Evolutionary conservation across 2,329 filamentous ascomycete genomes (phyloP), one percentile per base, ranked within the genome.

Genomic region (Penicillium janthinellum): DNA sequence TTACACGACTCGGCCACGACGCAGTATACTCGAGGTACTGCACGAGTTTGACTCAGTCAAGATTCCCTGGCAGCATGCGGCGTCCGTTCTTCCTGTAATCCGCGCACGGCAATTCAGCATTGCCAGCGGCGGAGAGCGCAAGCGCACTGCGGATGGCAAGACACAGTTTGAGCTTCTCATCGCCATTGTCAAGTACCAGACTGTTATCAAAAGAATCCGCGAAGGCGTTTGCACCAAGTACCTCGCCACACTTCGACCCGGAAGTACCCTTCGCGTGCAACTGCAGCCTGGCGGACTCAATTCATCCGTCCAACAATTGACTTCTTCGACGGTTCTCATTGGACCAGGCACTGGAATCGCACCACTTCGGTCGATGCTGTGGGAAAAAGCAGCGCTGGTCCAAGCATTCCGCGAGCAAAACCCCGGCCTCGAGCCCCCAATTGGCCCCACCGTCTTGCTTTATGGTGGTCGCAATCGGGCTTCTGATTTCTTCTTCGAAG

Each of bases 21-120:
- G 95, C 37, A 96, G 90, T 59, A 96, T 98, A 58, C 81, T 99
- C 5, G 95, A 99, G 76, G 89, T 96, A 3, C 83, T 99, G 31
- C 88, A 94, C 58, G 95, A 99, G 68, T 99, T 99, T 69, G 85
- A 90, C 44, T 89, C 86, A 0, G 89, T 98, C 56, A 88, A 88
- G 62, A 86, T 99, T 2, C 93, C 95, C 0, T 90, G 88, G 77
- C 81, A 89, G 57, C 86, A 88, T 51, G 82, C 89, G 1, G 82
- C 90, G 10, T 86, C 88, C 56, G 82, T 93, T 15, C 88, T 99
- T 56, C 95, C 95, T 0, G 70, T 88, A 3, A 88, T 98, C 49
- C 88, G 92, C n/a, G 90, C 88, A n/a, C 85, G 95, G 5, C 90
- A 96, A 68, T 99, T 96, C 73, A 97, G 93, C 75, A 93, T 98